Base-by-base conservation (phyloP, 352 stramenopile species). In the Globisporangium barbulae region DNA sequence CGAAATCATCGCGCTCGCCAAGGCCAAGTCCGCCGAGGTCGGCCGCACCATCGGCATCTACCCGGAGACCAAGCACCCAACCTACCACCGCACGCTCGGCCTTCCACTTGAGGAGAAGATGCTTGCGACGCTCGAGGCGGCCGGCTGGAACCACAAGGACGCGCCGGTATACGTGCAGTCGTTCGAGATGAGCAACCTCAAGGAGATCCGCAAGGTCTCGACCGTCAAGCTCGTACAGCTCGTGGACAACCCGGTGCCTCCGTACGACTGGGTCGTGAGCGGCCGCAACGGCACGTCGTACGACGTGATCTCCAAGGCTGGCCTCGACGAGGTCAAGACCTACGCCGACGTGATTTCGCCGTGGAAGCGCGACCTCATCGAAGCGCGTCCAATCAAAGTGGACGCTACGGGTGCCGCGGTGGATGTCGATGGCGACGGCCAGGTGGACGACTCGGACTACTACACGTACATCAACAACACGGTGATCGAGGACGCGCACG, bases 51-150 rank as follows among this genome's bases (percentile, higher is more conserved):
- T 93, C 22, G 88, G 89, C 31, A 88, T 97, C 56, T 97, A 97
- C 70, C 78, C 81, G 3, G 91, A 97, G 75, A 79, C 91, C 37
- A 97, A 97, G 70, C 79, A 97, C 67, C 83, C 80, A 61, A 93
- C 73, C 53, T 90, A 90, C 70, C 73, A 91, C 73, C 73, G 83
- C 57, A 64, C 74, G 7, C 64, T 96, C 0, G 79, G 84, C 2
- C 66, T 97, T 7, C 76, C 85, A 15, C 72, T 97, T 17, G 83
- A 94, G 30, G 82, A 94, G 61, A 83, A 85, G 47, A 69, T 97
- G 58, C 66, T 97, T 5, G 74, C 79, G 35, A 64, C 90, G 55
- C 73, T 96, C 21, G 77, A 85, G 8, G 69, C 77, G 42, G 83
- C 77, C 37, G 83, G 81, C n/a, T 92, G 81, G 81, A 87, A 83